Base-by-base conservation (phyloP, 441 rosid species). In the Daphne laureola region DNA sequence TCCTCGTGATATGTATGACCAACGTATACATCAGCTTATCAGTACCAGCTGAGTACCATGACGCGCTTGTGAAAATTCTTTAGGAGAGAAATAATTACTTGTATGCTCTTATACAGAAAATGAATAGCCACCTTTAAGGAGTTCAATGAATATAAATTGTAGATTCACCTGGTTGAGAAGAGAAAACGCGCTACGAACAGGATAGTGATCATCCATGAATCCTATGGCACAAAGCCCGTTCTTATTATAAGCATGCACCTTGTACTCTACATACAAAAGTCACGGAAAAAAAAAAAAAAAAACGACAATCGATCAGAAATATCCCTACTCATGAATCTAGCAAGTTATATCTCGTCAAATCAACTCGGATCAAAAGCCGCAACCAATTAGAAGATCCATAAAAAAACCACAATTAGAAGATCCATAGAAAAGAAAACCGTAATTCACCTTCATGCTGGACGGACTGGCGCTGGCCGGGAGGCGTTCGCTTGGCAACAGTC, bases 191-290 rank as follows among this genome's bases (percentile, higher is more conserved):
- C 97, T 92, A 43, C 97, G 86, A 59, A 88, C 97, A 2, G 98
- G 96, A 63, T 86, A 86, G 56, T 82, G 86, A 78, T 82, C 96
- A 54, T 92, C 97, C 98, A 92, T 89, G 66, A 92, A 92, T 3
- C 94, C 97, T 71, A 86, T 40, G 3, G 80, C 88, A 59, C 90
- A 81, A 27, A 89, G 92, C 21, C 96, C 96, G 74, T 89, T 84
- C 31, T 80, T 69, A 67, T 83, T 88, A 70, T 89, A 89, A 38
- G 92, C 68, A 58, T 89, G 97, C 63, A 92, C 97, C 84, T 77
- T 86, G 74, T 92, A 86, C 79, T 86, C 98, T 92, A 59, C 42
- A 73, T 3, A 66, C 21, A 23, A 12, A 52, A 59, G 6, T 12
- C 48, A 21, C 45, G 17, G 16, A 26, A 14, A 31, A 4, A 47